Evolutionary conservation across 2,329 filamentous ascomycete genomes (phyloP).

Genomic region (Hymenoscyphus repandus): DNA sequence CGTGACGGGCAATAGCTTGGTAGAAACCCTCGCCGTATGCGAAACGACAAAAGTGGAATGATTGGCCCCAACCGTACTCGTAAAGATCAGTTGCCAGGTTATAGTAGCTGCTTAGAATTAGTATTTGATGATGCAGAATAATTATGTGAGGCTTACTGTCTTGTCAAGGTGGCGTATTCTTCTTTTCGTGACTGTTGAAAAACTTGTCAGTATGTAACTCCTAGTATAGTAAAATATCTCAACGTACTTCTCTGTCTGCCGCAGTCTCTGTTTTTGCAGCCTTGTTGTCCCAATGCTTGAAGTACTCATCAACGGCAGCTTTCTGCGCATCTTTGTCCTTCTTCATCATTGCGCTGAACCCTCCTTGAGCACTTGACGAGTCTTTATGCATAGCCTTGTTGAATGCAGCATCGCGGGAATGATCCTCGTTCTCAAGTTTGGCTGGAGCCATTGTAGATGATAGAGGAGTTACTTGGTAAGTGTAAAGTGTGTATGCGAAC

Average conservation of each 20-base stretch:
- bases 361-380: slow-evolving; percentile 64
- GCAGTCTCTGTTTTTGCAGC: slow-evolving; percentile 73
- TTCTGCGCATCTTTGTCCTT: slow-evolving; percentile 78
- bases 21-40: slow-evolving; percentile 80
- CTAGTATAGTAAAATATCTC: not conserved
- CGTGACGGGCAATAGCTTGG: slow-evolving; percentile 91
- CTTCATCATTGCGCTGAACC: slow-evolving; percentile 75
- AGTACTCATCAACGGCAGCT: slow-evolving; percentile 85
- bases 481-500: slow-evolving; percentile 3
- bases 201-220: slow-evolving; percentile 5
- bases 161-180: slow-evolving; percentile 89
- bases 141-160: slow-evolving; percentile 61
- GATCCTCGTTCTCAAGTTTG: slow-evolving; percentile 73
- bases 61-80: slow-evolving; percentile 95
- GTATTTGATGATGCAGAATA: not conserved
- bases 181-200: slow-evolving; percentile 62
- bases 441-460: slow-evolving; percentile 23
- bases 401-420: slow-evolving; percentile 81
- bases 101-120: slow-evolving; percentile 65
- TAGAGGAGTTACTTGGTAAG: slow-evolving; percentile 1
- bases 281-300: slow-evolving; percentile 96
- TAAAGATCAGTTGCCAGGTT: slow-evolving; percentile 93
- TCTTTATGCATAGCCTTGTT: slow-evolving; percentile 78
- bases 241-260: slow-evolving; percentile 65
- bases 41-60: slow-evolving; percentile 97